Evolutionary conservation across 495 filamentous ascomycete genomes (phyloP), one percentile per base, ranked within the genome.

Genomic region (Penicillium riverlandense): DNA sequence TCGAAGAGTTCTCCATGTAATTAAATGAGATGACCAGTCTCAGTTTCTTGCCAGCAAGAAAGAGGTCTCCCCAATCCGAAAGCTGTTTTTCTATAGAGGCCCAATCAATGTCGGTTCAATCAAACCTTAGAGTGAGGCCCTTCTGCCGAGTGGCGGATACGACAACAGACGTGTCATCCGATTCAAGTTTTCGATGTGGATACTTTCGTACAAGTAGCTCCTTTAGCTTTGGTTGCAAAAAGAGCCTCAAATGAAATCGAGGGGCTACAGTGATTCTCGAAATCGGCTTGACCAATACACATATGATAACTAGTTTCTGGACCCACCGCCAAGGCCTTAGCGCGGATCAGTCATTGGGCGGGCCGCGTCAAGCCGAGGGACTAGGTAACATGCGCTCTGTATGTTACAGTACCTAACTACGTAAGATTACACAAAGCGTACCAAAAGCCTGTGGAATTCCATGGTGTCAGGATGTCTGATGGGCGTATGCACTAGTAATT

Each of bases 31-130:
- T 46, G 29, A 29, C 30, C 0, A 48, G 45, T 45, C 41, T 53
- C 12, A 48, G 16, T 42, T 53, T 48, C 45, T 53, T 53, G 30
- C 50, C 38, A 45, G 41, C 41, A 43, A 45, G 45, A 38, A 44
- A 47, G 30, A 48, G 34, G 10, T 52, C 40, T 40, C 49, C 41
- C 43, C 29, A 52, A 41, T 34, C 49, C 0, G 14, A 15, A 14
- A 48, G 45, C 41, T 52, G 29, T 36, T 52, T 52, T 36, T 52
- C 49, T 38, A 45, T 38, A 41, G 40, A 41, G 13, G 36, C 13
- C 49, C 41, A 52, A 48, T 52, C 45, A 41, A 52, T 47, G 16
- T 42, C 28, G 12, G 37, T 52, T 28, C 37, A 8, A 33, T 52
- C 38, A 45, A 44, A 48, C 5, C 44, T 44, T 11, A 39, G 40